Evolutionary conservation across 176 grass and related monocot genomes (phyloP).

Genomic region (Zea mays): DNA sequence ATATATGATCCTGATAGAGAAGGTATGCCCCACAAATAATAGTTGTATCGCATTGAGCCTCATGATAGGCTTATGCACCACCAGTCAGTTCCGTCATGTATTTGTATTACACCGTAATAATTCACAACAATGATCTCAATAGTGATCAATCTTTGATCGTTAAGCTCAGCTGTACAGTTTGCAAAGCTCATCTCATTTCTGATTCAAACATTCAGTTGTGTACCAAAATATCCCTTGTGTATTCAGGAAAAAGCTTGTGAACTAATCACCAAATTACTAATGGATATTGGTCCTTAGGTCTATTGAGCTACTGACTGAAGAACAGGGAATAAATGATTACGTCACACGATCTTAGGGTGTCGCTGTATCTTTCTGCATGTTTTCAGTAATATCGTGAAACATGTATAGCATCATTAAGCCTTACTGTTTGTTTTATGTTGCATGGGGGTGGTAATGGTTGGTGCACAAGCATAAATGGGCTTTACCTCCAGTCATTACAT

Average conservation of each 20-base stretch:
- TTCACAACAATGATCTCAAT: neutral
- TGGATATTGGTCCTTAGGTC: slow-evolving; percentile 17
- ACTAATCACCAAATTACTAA: neutral
- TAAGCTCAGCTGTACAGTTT: slow-evolving; percentile 14
- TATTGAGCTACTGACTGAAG: slow-evolving; percentile 17
- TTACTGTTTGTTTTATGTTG: slow-evolving; percentile 24
- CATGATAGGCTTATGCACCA: neutral
- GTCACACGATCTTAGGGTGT: slow-evolving; percentile 5
- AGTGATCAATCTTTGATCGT: slow-evolving; percentile 5
- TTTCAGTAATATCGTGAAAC: neutral
- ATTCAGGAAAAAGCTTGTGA: neutral
- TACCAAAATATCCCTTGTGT: neutral
- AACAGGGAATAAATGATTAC: slow-evolving; percentile 16
- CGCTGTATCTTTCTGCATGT: neutral
- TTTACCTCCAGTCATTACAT: slow-evolving; percentile 19
- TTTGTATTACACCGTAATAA: neutral
- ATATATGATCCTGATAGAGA: neutral
- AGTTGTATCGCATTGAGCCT: too few relatives aligned
- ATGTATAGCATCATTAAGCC: slow-evolving; percentile 33
- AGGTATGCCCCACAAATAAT: too few relatives aligned
- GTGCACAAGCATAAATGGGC: slow-evolving; percentile 5
- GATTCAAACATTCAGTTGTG: neutral
- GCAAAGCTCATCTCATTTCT: slow-evolving; percentile 25
- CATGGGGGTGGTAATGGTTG: slow-evolving; percentile 7
- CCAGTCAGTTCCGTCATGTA: neutral